Percentiles rank a stretch among this genome's conserved stretches.
Conservation (phyloP, 2,329 filamentous ascomycete genomes). For the Pseudogymnoascus sp. region DNA sequence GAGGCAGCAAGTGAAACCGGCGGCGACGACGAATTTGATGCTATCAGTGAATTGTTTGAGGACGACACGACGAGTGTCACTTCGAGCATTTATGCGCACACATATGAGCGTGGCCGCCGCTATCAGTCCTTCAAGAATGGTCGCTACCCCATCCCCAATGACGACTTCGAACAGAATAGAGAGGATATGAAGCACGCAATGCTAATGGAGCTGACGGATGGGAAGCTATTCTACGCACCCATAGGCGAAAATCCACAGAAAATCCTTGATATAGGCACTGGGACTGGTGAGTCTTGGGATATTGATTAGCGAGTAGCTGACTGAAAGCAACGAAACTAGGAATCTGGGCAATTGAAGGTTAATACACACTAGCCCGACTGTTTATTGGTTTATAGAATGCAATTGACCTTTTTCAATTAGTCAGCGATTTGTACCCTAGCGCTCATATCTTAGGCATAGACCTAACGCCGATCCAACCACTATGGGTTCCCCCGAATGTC, state of each 20-base stretch:
- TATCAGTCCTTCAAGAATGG: conserved; percentile 3
- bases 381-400: background rate
- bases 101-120: conserved; percentile 11
- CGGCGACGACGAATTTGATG: conserved; percentile 20
- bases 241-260: conserved; percentile 28
- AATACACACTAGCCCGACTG: background rate
- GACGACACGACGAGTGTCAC: conserved; percentile 20
- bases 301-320: conserved; percentile 6
- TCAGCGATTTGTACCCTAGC: background rate
- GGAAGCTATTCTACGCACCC: conserved; percentile 36
- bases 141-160: background rate
- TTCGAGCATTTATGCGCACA: conserved; percentile 23
- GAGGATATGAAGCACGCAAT: conserved; percentile 31
- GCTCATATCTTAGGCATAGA: background rate
- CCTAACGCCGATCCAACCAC: conserved; percentile 1
- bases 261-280: conserved; percentile 10
- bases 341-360: conserved; percentile 1
- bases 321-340: background rate
- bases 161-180: conserved; percentile 9
- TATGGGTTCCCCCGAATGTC: conserved; percentile 5
- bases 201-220: conserved; percentile 30
- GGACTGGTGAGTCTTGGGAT: conserved; percentile 8
- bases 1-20: conserved; percentile 17
- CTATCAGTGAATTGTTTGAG: conserved; percentile 18
- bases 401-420: background rate